Evolutionary conservation across 768 basidiomycete species (phyloP).

Genomic region (Mrakia blollopis): DNA sequence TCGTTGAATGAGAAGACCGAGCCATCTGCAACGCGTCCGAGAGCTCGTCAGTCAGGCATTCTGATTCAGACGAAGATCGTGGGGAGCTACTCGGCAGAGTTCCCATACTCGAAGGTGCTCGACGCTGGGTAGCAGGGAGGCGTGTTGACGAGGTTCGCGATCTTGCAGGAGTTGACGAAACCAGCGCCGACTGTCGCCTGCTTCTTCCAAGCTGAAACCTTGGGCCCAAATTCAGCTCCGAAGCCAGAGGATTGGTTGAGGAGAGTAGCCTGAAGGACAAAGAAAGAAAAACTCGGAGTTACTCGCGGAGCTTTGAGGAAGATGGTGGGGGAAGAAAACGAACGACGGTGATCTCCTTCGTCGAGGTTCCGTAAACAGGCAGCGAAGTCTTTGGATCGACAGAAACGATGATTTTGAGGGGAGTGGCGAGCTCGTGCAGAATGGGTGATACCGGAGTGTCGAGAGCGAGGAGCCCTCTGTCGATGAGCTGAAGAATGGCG

Average conservation of each 20-base stretch:
- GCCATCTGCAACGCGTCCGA: conserved; percentile 37
- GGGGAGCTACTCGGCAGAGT: conserved; percentile 35
- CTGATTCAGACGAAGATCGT: conserved; percentile 25
- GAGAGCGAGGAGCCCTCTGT: conserved; percentile 36
- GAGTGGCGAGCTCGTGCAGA: conserved; percentile 32
- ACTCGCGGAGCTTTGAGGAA: not conserved
- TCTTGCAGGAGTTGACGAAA: conserved; percentile 40
- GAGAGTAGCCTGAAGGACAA: not conserved
- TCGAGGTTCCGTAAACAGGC: conserved; percentile 22
- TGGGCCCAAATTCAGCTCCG: conserved; percentile 37
- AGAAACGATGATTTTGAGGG: conserved; percentile 32
- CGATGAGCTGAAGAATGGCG: conserved; percentile 37
- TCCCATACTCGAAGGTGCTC: conserved; percentile 39
- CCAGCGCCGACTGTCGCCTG: conserved; percentile 22
- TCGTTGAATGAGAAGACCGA: conserved; percentile 31
- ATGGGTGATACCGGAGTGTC: conserved; percentile 34
- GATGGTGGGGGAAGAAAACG: not conserved
- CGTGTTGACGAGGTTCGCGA: conserved; percentile 39
- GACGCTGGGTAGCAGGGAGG: conserved; percentile 37
- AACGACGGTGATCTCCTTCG: conserved; percentile 35
- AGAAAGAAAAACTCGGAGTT: no score
- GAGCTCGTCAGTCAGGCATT: conserved; percentile 18
- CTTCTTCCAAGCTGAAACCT: conserved; percentile 37
- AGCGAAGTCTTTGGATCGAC: conserved; percentile 31
- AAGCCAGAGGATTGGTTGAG: conserved; percentile 40